These are phyloP conservation scores for Jaltomata sinuosa DNA, from an alignment of 257 asterid species.

Conservation along the genomic window DNA sequence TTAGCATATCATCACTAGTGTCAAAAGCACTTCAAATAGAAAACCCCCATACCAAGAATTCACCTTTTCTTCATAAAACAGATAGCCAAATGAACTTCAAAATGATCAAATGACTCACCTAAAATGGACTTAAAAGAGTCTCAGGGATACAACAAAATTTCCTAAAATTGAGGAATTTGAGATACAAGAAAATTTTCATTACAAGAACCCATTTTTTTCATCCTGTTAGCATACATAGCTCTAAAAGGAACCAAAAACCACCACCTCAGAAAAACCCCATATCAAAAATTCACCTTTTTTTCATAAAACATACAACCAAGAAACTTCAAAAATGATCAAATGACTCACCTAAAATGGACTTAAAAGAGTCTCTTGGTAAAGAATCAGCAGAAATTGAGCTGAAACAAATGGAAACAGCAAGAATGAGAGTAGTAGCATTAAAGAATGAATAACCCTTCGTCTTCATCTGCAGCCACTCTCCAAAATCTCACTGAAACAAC, in stretches of 20 bases:
- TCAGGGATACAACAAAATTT: background rate
- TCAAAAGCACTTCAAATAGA: too few species aligned
- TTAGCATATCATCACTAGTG: too few species aligned
- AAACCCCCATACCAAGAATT: too few species aligned
- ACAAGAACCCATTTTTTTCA: background rate
- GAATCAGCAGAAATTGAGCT: conserved; percentile 27
- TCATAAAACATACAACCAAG: background rate
- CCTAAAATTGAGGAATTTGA: background rate
- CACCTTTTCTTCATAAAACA: too few species aligned
- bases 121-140: too few species aligned
- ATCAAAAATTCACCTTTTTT: background rate
- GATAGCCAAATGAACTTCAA: too few species aligned
- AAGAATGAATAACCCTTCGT: conserved; percentile 23
- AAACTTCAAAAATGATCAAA: background rate
- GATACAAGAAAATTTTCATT: background rate
- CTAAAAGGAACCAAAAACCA: background rate
- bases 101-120: too few species aligned
- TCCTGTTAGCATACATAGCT: background rate
- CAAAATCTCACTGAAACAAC: conserved; percentile 29
- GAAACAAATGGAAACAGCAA: conserved; percentile 30
- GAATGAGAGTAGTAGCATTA: background rate
- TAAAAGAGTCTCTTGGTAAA: conserved; percentile 40
- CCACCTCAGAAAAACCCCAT: background rate
- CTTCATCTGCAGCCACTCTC: conserved; percentile 20
- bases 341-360: conserved; percentile 46